Evolutionary conservation across 169 alveolate species (phyloP), one percentile per base, ranked within the genome.

Genomic region (Eimeria necatrix): DNA sequence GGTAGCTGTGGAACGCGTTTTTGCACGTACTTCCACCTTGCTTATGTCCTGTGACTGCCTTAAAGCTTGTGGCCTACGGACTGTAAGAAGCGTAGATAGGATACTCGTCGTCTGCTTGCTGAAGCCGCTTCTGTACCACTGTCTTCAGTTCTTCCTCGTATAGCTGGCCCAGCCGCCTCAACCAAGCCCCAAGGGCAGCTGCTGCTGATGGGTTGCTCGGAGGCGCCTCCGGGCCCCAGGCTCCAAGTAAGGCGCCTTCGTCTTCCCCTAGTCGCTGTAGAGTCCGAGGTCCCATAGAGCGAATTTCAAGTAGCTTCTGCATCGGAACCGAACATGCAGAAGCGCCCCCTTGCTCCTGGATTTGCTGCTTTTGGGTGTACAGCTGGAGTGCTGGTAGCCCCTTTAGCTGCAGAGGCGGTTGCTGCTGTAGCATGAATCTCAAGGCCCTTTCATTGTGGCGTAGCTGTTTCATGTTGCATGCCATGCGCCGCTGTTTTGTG

Each of bases 401-500:
- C 68, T 41, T 85, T 78, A 20, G 87, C 68, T 74, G 93, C 80
- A 76, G 76, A 49, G 87, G 80, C 26, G 93, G 78, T 61, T 18
- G 87, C 95, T 68, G 88, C 85, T 70, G 59, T 16, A 93, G 76
- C 95, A 93, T 93, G 53, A 93, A 74, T 49, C 80, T 41, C 10
- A 93, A 51, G 52, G 93, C 95, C 41, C 93, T 48, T 60, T 93
- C 93, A 68, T 93, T 87, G 95, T 93, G 93, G 41, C 95, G 71
- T 8, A 93, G 93, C 70, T 93, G 95, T 78, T 83, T 93, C 87
- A 53, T 60, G 68, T 93, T 93, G 92, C 73, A 48, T 32, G 89
- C 78, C 95, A 93, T 93, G 26, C 95, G 71, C 46, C 85, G 78
- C 80, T 93, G 95, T 48, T 81, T 80, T 41, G 32, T 52, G 49